These are phyloP conservation scores for Coprinopsis marcescibilis DNA, from an alignment of 768 basidiomycete species.

Conservation along the genomic window DNA sequence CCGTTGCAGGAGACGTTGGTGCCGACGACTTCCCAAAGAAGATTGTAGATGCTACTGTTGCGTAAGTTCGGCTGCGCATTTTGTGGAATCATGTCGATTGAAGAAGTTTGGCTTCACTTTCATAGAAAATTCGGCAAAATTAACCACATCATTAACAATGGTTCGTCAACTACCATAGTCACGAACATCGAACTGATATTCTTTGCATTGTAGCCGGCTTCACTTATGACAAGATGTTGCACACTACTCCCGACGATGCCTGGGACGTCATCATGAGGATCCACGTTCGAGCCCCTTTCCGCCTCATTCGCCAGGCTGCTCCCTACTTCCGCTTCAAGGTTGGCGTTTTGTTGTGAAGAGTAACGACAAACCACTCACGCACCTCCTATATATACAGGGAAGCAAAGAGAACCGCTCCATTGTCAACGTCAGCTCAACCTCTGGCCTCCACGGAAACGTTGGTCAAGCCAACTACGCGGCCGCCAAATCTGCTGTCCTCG, in stretches of 20 bases:
- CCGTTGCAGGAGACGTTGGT: slow-evolving; percentile 73
- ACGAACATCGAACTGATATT: background rate
- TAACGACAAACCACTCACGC: background rate
- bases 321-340: slow-evolving; percentile 71
- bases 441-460: slow-evolving; percentile 83
- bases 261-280: slow-evolving; percentile 81
- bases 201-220: slow-evolving; percentile 48
- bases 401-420: slow-evolving; percentile 67
- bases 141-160: slow-evolving; percentile 85
- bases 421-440: slow-evolving; percentile 75
- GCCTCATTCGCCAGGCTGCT: slow-evolving; percentile 77
- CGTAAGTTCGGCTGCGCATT: slow-evolving; percentile 40
- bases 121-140: slow-evolving; percentile 74
- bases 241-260: slow-evolving; percentile 78
- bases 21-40: slow-evolving; percentile 80
- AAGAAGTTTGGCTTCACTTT: background rate
- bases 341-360: slow-evolving; percentile 12
- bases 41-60: slow-evolving; percentile 68
- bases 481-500: slow-evolving; percentile 72
- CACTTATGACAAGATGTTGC: slow-evolving; percentile 84
- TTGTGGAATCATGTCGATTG: background rate
- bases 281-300: slow-evolving; percentile 83
- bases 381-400: slow-evolving; percentile 34
- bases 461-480: slow-evolving; percentile 82
- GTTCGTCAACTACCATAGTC: slow-evolving; percentile 25